Percentiles rank a stretch among this genome's conserved stretches.
Evolutionary conservation across 805 yeast species (phyloP).

Genomic region (Ogataea ramenticola): DNA sequence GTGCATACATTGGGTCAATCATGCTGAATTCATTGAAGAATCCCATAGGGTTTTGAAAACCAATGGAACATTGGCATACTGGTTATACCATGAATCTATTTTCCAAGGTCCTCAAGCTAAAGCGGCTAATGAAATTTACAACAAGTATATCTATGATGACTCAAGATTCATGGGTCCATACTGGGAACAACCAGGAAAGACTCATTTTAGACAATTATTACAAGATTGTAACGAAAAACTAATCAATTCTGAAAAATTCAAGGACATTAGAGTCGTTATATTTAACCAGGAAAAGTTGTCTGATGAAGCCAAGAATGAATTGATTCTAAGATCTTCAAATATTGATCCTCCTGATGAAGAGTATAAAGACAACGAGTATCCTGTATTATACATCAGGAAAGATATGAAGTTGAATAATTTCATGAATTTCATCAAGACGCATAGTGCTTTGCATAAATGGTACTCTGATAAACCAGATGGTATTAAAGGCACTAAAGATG

Average conservation of each 20-base stretch:
- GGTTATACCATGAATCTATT: constrained; percentile 70
- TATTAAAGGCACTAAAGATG: constrained; percentile 11
- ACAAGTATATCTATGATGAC: constrained; percentile 34
- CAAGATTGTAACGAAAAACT: constrained; percentile 31
- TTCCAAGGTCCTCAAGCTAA: constrained; percentile 32
- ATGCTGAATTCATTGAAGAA: constrained; percentile 36
- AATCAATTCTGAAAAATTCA: constrained; percentile 27
- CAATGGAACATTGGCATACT: constrained; percentile 49
- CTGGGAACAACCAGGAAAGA: constrained; percentile 86
- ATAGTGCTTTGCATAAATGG: constrained; percentile 21
- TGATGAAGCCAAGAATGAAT: neutral
- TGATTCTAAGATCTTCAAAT: neutral
- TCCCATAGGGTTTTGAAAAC: constrained; percentile 42
- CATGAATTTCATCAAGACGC: constrained; percentile 16
- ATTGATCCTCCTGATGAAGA: neutral
- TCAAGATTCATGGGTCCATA: constrained; percentile 49
- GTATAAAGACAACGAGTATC: constrained; percentile 1
- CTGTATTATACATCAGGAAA: constrained; percentile 14
- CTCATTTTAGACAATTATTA: constrained; percentile 38
- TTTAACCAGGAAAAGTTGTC: constrained; percentile 13
- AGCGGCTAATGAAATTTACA: constrained; percentile 45
- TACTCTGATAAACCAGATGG: constrained; percentile 9
- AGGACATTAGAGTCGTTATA: constrained; percentile 24
- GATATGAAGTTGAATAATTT: constrained; percentile 10
- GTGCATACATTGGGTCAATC: constrained; percentile 75